phyloP scores from a whole-genome alignment of 192 early-diverging fungal genomes.

The Hyaloraphidium curvatum region DNA sequence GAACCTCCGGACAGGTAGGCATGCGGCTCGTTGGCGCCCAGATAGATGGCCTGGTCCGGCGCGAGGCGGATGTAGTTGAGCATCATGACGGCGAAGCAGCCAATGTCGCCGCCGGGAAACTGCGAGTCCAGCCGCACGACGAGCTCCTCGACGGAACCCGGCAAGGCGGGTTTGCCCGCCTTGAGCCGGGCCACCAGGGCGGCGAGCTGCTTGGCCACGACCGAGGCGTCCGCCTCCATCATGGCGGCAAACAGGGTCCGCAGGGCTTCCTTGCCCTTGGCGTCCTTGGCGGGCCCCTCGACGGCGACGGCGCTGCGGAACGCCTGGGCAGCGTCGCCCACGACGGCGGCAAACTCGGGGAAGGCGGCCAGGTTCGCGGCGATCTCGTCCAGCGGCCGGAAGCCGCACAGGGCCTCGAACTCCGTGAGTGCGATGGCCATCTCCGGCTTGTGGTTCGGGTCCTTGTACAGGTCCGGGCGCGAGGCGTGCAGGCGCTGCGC shows the following conservation, averaged over 20 bases:
- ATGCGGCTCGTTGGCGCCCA: conserved; percentile 94
- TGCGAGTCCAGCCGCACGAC: conserved; percentile 52
- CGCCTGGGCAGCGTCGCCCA: conserved; percentile 27
- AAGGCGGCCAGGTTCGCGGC: conserved; percentile 33
- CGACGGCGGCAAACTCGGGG: conserved; percentile 57
- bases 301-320: conserved; percentile 20
- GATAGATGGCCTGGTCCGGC: conserved; percentile 79
- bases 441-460: conserved; percentile 85
- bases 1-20: conserved; percentile 81
- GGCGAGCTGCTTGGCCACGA: conserved; percentile 29
- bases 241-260: conserved; percentile 34
- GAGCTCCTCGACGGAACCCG: conserved; percentile 32
- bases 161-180: not conserved
- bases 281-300: conserved; percentile 9
- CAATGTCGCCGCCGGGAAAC: conserved; percentile 73
- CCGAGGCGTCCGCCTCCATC: conserved; percentile 26
- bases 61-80: conserved; percentile 64
- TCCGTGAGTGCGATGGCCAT: conserved; percentile 92
- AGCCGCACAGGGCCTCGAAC: conserved; percentile 88
- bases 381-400: conserved; percentile 70
- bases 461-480: conserved; percentile 77
- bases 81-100: conserved; percentile 69
- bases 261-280: conserved; percentile 16
- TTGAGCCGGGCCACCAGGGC: conserved; percentile 30
- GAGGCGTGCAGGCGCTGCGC: conserved; percentile 48